Conservation (phyloP, 176 grass and related monocot genomes). For the Poa annua region DNA sequence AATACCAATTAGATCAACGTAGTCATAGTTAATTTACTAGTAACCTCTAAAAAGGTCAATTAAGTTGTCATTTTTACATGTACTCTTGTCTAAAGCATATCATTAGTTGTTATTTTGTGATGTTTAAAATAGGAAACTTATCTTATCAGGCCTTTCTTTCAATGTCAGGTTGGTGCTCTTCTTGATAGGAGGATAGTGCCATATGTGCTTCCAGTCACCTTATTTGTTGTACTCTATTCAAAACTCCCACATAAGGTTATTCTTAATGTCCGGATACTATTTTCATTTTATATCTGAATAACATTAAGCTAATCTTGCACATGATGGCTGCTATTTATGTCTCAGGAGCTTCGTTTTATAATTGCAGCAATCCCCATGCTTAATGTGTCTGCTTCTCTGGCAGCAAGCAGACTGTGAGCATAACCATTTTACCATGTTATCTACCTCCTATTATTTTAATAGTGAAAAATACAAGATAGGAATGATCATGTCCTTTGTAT, state of each 20-base stretch:
- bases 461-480: constrained; percentile 36
- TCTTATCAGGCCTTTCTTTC: constrained; percentile 38
- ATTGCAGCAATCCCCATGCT: constrained; percentile 84
- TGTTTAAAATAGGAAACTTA: constrained; percentile 10
- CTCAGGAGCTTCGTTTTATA: constrained; percentile 92
- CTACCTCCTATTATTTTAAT: background rate
- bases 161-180: constrained; percentile 70
- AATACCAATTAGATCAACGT: background rate
- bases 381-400: constrained; percentile 86
- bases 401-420: constrained; percentile 86
- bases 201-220: constrained; percentile 80
- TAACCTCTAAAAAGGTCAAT: background rate
- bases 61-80: background rate
- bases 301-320: background rate
- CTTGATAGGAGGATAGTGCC: constrained; percentile 85
- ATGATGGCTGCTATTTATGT: constrained; percentile 33
- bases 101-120: constrained; percentile 21
- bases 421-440: constrained; percentile 27
- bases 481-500: background rate
- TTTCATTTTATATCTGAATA: constrained; percentile 23
- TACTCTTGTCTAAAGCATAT: background rate
- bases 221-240: constrained; percentile 95
- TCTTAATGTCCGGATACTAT: constrained; percentile 23
- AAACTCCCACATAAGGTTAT: constrained; percentile 97
- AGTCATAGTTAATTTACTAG: background rate